Evolutionary conservation across 2,329 filamentous ascomycete species (phyloP), one percentile per base, ranked within the genome.

Genomic region (Fusarium graminum): DNA sequence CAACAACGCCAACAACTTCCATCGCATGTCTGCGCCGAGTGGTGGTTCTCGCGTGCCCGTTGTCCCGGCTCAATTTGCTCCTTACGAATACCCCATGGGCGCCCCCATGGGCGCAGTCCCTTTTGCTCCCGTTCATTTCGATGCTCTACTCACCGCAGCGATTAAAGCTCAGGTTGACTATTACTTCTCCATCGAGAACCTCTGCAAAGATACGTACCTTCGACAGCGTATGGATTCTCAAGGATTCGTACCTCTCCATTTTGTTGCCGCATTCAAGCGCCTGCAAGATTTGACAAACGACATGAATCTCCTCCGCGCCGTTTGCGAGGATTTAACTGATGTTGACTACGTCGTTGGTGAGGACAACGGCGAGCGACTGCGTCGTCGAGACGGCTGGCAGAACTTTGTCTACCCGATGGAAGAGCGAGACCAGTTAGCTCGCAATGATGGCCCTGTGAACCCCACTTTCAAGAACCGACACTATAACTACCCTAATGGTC

Each of bases 111-210:
- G 75, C 25, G 74, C 75, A 32, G 69, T 78, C 52, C 70, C 76
- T 17, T 77, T 74, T 63, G 75, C 76, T 44, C 73, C 72, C 44
- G 86, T 74, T 7, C 85, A 86, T 87, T 73, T 84, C 82, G 64
- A 85, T 71, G 88, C 90, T 74, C 69, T 78, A 65, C 50, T 77
- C 16, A 44, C 83, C 36, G 70, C 77, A 5, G 75, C 82, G 44
- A 75, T 87, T 46, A 82, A 79, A 53, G 76, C 75, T 67, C 81
- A 85, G 74, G 86, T 93, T 36, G 93, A 97, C 74, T 99, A 97
- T 81, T 99, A 99, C 79, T 97, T 99, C 80, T 98, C 94, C 1
- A 86, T 97, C 28, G 92, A 97, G 74, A 99, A 99, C 76, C 85
- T 98, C 47, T 92, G 92, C 84, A 97, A 97, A 79, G 95, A 99